Percentiles rank a stretch among this genome's conserved stretches.
Evolutionary conservation across 1,284 basidiomycete genomes (phyloP).

Genomic region (Lignosus rhinocerotis): DNA sequence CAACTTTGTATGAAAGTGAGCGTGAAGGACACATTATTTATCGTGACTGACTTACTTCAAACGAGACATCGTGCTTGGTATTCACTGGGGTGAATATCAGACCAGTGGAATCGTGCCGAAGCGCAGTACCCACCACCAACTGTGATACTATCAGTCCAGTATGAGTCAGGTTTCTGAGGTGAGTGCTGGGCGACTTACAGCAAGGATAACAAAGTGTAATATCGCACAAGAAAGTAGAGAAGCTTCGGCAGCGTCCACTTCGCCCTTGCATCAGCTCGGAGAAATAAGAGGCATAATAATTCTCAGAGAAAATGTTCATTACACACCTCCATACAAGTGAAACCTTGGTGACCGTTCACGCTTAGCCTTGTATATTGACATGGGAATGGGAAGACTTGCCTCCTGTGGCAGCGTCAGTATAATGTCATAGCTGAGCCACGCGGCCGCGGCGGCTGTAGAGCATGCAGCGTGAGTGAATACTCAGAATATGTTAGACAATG

Average conservation of each 20-base stretch:
- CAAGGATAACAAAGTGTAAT: conserved; percentile 13
- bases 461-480: neutral
- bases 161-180: too few species aligned
- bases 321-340: conserved; percentile 9
- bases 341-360: neutral
- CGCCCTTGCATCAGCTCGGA: neutral
- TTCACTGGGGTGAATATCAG: conserved; percentile 1
- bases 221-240: conserved; percentile 16
- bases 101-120: neutral
- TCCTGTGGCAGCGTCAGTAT: conserved; percentile 7
- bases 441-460: conserved; percentile 3
- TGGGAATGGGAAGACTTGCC: neutral
- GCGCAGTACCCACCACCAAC: conserved; percentile 1
- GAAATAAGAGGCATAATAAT: neutral
- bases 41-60: conserved; percentile 4
- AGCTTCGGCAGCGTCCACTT: conserved; percentile 13
- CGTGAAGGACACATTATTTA: too few species aligned
- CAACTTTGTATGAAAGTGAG: too few species aligned
- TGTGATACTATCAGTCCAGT: neutral
- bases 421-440: conserved; percentile 13
- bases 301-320: neutral
- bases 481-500: neutral
- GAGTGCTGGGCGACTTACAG: conserved; percentile 2
- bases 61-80: neutral
- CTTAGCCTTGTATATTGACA: too few species aligned